Evolutionary conservation across 2,329 filamentous ascomycete genomes (phyloP), one percentile per base, ranked within the genome.

Genomic region (Aschersonia sp.): DNA sequence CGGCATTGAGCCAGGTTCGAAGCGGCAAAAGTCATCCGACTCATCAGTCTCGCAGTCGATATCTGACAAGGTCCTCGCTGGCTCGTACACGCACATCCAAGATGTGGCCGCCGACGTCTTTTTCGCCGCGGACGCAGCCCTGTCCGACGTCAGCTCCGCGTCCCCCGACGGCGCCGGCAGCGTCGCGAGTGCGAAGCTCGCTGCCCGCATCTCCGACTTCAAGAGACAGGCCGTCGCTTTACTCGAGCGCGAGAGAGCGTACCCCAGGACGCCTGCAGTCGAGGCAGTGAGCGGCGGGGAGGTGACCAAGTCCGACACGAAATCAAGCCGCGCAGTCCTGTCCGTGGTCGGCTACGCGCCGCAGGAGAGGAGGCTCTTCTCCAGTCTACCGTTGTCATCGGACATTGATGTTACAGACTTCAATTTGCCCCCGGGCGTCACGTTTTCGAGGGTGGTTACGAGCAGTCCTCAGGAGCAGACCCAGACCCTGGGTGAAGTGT

Each of bases 351-450:
- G 86, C 47, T 84, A 81, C 54, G 84, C 84, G 41, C 79, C 82
- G 2, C 79, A 80, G 43, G 75, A 85, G 37, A 83, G 81, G 55
- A 85, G 90, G 51, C 70, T 96, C 4, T 96, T 92, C 61, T 94
- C 90, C 4, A 94, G 89, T 62, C 69, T 95, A 45, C 85, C 66
- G 7, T 44, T 58, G 11, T 57, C 63, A 2, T 50, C 58, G 9
- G 57, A 61, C 45, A 50, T 57, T 39, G 57, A 63, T 39, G 48
- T 64, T 48, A 55, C 58, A 43, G 54, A 60, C 57, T 70, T 74
- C 39, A 75, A 70, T 22, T 68, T 96, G 30, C 89, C 89, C 0
- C 81, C 79, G 49, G 87, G 87, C 39, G 76, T 95, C 42, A 78
- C 78, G 22, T 56, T 66, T 40, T 63, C 63, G 29, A 58, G 57